Conservation (phyloP, 805 yeast genomes). For the Candida pseudofarinosa region DNA sequence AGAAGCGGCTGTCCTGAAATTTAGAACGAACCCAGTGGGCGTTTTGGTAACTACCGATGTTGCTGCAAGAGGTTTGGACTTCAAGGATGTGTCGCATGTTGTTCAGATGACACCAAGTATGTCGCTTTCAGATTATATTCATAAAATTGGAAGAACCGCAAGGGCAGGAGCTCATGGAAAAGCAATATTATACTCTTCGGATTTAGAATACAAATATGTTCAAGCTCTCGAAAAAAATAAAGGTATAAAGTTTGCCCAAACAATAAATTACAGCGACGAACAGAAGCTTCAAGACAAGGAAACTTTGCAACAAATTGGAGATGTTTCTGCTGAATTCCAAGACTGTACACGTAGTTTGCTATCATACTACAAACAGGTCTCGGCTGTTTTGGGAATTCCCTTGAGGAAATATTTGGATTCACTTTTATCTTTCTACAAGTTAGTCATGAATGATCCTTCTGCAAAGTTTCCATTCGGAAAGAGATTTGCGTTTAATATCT, state of each 20-base stretch:
- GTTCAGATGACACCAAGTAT: constrained; percentile 76
- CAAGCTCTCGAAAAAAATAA: constrained; percentile 43
- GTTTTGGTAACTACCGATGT: constrained; percentile 84
- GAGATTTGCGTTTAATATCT: constrained; percentile 16
- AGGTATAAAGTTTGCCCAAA: constrained; percentile 52
- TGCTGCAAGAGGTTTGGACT: constrained; percentile 95
- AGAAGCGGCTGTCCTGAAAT: constrained; percentile 52
- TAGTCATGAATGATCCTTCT: constrained; percentile 15
- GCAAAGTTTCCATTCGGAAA: constrained; percentile 15
- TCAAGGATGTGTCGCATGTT: constrained; percentile 83
- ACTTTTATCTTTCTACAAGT: constrained; percentile 21
- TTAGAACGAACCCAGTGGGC: constrained; percentile 46
- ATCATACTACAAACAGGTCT: constrained; percentile 25
- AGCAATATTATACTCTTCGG: constrained; percentile 57
- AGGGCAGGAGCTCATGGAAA: constrained; percentile 82
- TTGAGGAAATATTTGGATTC: constrained; percentile 27
- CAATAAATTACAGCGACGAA: constrained; percentile 33
- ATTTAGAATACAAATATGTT: constrained; percentile 55
- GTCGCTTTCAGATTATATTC: constrained; percentile 77
- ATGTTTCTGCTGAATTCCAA: constrained; percentile 18
- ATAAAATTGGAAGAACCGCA: constrained; percentile 94
- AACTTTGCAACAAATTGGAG: constrained; percentile 10
- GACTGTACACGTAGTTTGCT: constrained; percentile 22
- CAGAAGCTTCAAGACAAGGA: constrained; percentile 25
- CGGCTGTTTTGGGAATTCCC: constrained; percentile 16